Percentiles rank a stretch among this genome's conserved stretches.
phyloP scores from a whole-genome alignment of 2,329 filamentous ascomycete species.

The Fonsecaea monophora region DNA sequence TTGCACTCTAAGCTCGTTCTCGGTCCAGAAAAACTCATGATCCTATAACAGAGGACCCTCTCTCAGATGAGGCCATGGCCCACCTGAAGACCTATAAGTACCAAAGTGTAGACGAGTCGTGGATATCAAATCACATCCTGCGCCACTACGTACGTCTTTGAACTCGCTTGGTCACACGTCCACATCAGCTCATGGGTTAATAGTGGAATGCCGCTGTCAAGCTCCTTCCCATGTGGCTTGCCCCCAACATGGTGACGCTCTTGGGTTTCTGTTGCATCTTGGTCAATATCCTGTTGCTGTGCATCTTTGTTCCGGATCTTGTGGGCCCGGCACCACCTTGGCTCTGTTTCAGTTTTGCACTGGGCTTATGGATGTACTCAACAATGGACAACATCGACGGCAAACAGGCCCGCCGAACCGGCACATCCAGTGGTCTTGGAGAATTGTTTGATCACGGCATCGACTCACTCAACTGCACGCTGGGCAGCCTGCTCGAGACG shows the following conservation, averaged over 20 bases:
- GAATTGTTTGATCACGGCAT: constrained; percentile 99
- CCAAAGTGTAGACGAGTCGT: constrained; percentile 94
- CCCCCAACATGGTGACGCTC: constrained; percentile 96
- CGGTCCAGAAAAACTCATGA: constrained; percentile 44
- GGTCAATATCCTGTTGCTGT: constrained; percentile 76
- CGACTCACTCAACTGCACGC: constrained; percentile 95
- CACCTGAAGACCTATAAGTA: constrained; percentile 98
- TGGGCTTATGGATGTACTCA: constrained; percentile 97
- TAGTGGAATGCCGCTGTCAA: constrained; percentile 98
- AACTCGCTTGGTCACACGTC: constrained; percentile 18
- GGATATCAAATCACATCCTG: constrained; percentile 90
- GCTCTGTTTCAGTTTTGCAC: constrained; percentile 94
- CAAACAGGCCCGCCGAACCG: constrained; percentile 93
- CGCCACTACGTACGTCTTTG: constrained; percentile 78
- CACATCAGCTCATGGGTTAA: constrained; percentile 17
- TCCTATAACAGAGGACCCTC: constrained; percentile 52
- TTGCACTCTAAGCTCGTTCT: constrained; percentile 27
- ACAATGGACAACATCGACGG: constrained; percentile 99
- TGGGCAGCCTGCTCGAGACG: constrained; percentile 87
- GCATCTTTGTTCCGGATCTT: constrained; percentile 85
- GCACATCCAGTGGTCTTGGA: constrained; percentile 90
- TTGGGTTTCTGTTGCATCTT: constrained; percentile 95
- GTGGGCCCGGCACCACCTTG: constrained; percentile 87
- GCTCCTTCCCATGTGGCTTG: constrained; percentile 91
- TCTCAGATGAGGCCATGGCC: constrained; percentile 87